Base-by-base conservation (phyloP, 2,329 filamentous ascomycete species). In the Trichoderma arundinaceum region DNA sequence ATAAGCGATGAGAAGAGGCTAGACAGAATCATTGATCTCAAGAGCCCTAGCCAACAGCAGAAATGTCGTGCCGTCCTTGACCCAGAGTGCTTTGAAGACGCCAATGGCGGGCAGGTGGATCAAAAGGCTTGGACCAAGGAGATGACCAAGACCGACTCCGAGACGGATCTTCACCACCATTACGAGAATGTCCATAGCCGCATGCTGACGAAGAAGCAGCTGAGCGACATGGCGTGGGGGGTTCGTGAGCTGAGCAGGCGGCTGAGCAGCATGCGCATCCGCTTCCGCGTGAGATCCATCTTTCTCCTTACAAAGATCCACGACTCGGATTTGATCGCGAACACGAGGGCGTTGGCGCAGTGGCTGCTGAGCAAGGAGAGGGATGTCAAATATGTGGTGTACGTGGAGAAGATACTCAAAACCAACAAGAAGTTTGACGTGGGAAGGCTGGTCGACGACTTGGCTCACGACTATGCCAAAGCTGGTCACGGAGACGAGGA, bases 221-320 rank as follows among this genome's bases (percentile, higher is more conserved):
- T 99, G 48, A 93, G 91, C 13, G 95, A 98, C 72, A 98, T 99
- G 94, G 94, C 94, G 0, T 94, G 94, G 88, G 94, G 94, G 32
- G 95, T 98, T 66, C 85, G 95, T 54, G 92, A 97, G 77, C 81
- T 99, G 66, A 94, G 92, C 35, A 91, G 96, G 74, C 90, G 92
- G 67, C 80, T 98, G 66, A 91, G 92, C 59, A 93, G 89, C 77
- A 89, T 98, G 75, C 87, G 90, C 66, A 83, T 99, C 68, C 91
- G 90, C 75, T 87, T 97, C 70, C 89, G 90, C 61, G 92, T 96
- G 69, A 88, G 87, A 75, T 90, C 87, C 64, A 88, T 99, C 35
- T 96, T 98, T 73, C 80, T 99, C 38, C 81, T 99, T 56, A 96
- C 92, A 48, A 99, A 99, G 77, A 90, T 90, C n/a, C 90, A 96